These are phyloP conservation scores for Gnetum montanum DNA, from an alignment of 75 land plant species.

Conservation along the genomic window DNA sequence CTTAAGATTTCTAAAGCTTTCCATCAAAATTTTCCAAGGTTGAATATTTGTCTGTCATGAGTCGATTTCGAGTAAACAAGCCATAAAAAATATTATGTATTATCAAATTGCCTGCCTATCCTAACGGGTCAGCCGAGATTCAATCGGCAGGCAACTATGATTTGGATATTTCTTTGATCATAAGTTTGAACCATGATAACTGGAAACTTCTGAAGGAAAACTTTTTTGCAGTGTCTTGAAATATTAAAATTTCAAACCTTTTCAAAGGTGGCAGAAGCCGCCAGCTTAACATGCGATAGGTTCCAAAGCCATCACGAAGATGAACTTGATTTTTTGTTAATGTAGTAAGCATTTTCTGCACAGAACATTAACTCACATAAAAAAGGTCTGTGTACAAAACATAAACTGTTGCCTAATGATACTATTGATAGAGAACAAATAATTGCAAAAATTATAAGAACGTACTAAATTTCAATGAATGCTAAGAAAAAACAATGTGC, in stretches of 20 bases:
- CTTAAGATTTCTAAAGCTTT: background rate
- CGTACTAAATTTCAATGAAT: no score
- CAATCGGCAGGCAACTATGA: background rate
- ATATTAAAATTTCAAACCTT: background rate
- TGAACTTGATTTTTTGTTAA: constrained; percentile 29
- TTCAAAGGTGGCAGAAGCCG: constrained; percentile 5
- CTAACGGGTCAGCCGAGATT: background rate
- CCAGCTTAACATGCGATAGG: constrained; percentile 18
- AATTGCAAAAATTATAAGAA: no score
- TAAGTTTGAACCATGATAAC: background rate
- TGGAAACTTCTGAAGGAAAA: background rate
- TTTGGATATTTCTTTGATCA: background rate
- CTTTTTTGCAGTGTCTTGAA: background rate
- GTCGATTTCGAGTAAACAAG: no score
- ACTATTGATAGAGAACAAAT: no score
- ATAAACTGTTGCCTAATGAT: no score
- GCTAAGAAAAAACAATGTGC: no score
- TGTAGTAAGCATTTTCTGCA: constrained; percentile 41
- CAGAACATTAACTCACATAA: no score
- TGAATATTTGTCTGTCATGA: no score
- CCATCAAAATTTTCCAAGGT: no score
- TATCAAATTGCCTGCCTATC: no score
- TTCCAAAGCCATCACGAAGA: constrained; percentile 51
- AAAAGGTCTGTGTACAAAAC: no score
- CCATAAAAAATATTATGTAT: no score